phyloP scores from a whole-genome alignment of 2,329 filamentous ascomycete genomes.

The Colletotrichum tropicicola region DNA sequence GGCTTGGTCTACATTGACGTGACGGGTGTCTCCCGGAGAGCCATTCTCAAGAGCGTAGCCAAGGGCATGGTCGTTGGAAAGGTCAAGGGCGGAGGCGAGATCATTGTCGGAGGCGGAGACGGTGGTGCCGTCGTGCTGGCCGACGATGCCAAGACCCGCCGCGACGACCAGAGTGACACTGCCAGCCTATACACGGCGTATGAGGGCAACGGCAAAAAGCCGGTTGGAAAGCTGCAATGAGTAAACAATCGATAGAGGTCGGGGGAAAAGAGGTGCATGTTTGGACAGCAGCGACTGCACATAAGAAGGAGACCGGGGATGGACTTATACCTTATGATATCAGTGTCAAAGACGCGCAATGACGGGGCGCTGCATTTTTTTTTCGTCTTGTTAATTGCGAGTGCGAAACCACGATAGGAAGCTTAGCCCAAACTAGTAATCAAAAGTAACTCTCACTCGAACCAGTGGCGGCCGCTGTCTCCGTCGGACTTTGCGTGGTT shows the following conservation, averaged over 20 bases:
- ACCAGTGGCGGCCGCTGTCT: not conserved
- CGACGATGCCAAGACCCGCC: conserved; percentile 33
- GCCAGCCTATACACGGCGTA: conserved; percentile 38
- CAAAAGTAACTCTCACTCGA: not conserved
- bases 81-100: conserved; percentile 76
- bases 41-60: conserved; percentile 92
- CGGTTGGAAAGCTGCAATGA: conserved; percentile 29
- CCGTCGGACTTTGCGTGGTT: not conserved
- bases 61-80: conserved; percentile 94
- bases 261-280: not conserved
- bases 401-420: not conserved
- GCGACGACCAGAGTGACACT: conserved; percentile 32
- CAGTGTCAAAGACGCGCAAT: not conserved
- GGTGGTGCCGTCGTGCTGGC: conserved; percentile 37
- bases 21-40: conserved; percentile 87
- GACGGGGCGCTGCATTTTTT: not conserved
- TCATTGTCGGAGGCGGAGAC: conserved; percentile 76
- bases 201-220: conserved; percentile 43
- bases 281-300: not conserved
- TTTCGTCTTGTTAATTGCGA: not conserved
- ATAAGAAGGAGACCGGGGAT: not conserved
- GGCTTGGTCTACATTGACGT: conserved; percentile 98
- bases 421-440: not conserved
- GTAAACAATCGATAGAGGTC: not conserved
- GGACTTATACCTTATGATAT: not conserved